Conservation (phyloP, 2,329 filamentous ascomycete species). For the Cordyceps cateniannulata region DNA sequence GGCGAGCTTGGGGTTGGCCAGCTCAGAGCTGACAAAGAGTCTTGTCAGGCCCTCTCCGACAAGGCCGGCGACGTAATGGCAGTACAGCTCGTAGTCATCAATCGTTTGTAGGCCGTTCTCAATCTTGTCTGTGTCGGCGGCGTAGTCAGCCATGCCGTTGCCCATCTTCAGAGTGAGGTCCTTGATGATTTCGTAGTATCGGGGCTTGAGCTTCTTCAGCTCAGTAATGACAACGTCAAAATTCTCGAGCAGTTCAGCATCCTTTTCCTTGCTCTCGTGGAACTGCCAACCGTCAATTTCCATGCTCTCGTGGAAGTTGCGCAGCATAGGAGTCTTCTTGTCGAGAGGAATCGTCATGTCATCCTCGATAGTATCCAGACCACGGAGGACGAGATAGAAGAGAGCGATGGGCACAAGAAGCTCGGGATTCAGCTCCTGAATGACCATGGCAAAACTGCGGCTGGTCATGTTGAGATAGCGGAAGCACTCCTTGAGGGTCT, state of each 20-base stretch:
- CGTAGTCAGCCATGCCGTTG: slow-evolving; percentile 97
- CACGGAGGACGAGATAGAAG: slow-evolving; percentile 90
- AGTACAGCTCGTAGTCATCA: slow-evolving; percentile 92
- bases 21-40: slow-evolving; percentile 78
- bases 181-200: slow-evolving; percentile 79
- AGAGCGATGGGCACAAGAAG: slow-evolving; percentile 81
- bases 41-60: slow-evolving; percentile 90
- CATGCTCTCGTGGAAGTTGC: slow-evolving; percentile 73
- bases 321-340: slow-evolving; percentile 79
- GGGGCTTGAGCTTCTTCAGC: slow-evolving; percentile 79
- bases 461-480: slow-evolving; percentile 80
- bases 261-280: slow-evolving; percentile 82
- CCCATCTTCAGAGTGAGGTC: slow-evolving; percentile 95
- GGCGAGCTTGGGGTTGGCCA: slow-evolving; percentile 79
- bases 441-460: slow-evolving; percentile 87
- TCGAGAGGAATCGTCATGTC: slow-evolving; percentile 85
- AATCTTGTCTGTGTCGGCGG: slow-evolving; percentile 74
- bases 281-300: slow-evolving; percentile 88
- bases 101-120: slow-evolving; percentile 74
- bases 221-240: slow-evolving; percentile 84
- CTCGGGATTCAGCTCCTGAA: slow-evolving; percentile 92
- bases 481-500: slow-evolving; percentile 76
- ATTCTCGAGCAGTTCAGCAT: slow-evolving; percentile 83
- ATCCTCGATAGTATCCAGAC: slow-evolving; percentile 96
- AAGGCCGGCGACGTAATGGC: slow-evolving; percentile 97